phyloP scores from a whole-genome alignment of 805 yeast species.

The Cephaloascus fragrans region DNA sequence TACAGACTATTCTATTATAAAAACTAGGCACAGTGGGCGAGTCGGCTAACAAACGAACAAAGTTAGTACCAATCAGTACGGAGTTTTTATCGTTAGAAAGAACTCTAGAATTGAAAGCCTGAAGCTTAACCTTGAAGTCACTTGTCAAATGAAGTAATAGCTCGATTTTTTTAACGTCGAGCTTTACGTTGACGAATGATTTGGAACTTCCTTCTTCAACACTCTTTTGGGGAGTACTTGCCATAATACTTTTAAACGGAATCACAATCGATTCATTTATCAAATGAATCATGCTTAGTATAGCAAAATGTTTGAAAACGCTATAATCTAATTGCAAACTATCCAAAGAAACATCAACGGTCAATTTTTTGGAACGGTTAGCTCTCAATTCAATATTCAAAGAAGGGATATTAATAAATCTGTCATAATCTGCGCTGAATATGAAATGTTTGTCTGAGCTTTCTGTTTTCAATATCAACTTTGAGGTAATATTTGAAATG shows the following conservation, averaged over 20 bases:
- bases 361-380: not conserved
- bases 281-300: not conserved
- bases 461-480: not conserved
- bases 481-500: not conserved
- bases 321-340: not conserved
- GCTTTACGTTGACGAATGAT: too few relatives aligned
- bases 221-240: not conserved
- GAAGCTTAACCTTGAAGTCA: constrained; percentile 38
- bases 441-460: not conserved
- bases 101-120: constrained; percentile 16
- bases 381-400: not conserved
- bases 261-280: not conserved
- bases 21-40: constrained; percentile 35
- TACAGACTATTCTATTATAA: constrained; percentile 40
- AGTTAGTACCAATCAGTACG: constrained; percentile 8
- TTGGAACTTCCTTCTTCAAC: too few relatives aligned
- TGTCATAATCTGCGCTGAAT: not conserved
- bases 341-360: not conserved
- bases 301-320: not conserved
- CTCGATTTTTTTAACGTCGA: constrained; percentile 10
- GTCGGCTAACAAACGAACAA: constrained; percentile 36
- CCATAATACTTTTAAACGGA: not conserved
- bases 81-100: constrained; percentile 3
- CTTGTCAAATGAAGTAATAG: constrained; percentile 32
- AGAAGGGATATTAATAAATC: not conserved